These are phyloP conservation scores for Solanum paucissectum DNA, from an alignment of 257 asterid species.

Conservation along the genomic window DNA sequence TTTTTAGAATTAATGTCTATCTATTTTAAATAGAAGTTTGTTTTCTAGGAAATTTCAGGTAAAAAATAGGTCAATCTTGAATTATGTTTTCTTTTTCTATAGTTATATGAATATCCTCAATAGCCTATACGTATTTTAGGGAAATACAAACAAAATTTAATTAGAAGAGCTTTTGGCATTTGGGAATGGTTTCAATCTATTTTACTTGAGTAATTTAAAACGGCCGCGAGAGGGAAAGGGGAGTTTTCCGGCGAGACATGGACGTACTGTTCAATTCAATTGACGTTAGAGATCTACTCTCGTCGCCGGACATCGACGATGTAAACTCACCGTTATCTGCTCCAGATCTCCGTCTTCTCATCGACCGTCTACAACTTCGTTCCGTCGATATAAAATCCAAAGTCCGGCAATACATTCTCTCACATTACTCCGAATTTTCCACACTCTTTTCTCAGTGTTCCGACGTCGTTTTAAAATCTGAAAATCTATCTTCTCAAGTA, in stretches of 20 bases:
- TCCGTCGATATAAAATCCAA: constrained; percentile 73
- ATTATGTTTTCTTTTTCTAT: background rate
- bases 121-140: no score
- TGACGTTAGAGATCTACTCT: constrained; percentile 75
- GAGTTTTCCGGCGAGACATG: constrained; percentile 15
- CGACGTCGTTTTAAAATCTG: constrained; percentile 57
- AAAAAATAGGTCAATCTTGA: background rate
- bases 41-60: background rate
- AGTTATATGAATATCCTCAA: no score
- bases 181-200: background rate
- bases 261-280: constrained; percentile 48
- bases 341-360: constrained; percentile 92
- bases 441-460: constrained; percentile 66
- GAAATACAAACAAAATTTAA: no score
- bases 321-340: constrained; percentile 71
- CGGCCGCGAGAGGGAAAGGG: background rate
- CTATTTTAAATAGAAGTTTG: background rate
- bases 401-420: constrained; percentile 64
- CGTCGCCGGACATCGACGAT: constrained; percentile 39
- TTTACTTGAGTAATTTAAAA: no score
- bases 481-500: constrained; percentile 28
- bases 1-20: no score
- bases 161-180: background rate
- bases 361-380: constrained; percentile 67
- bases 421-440: constrained; percentile 68